Base-by-base conservation (phyloP, 2,329 filamentous ascomycete genomes). In the Penicillium sp. region DNA sequence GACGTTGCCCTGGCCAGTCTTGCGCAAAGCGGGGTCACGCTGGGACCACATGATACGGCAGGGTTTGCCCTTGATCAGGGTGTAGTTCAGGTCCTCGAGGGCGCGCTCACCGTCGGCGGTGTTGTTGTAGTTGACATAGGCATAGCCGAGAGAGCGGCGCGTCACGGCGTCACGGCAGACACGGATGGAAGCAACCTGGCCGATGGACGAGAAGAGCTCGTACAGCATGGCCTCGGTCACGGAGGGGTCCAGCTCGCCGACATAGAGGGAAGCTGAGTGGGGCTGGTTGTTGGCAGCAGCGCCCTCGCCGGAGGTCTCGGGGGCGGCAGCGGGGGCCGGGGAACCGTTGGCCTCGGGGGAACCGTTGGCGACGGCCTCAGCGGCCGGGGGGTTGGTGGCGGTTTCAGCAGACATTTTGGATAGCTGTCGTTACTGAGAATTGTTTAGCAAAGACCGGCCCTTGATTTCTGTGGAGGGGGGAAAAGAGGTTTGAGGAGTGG, bases 1-100 rank as follows among this genome's bases (percentile, higher is more conserved):
- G 68, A 99, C 92, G 73, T 99, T 99, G 75, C 94, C 94, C 79
- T 96, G 91, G 63, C 94, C 94, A 65, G 91, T 99, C 87, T 99
- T 99, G 81, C 94, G 94, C 68, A 99, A 87, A 74, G 92, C 92
- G 63, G 94, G 94, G 77, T 99, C 94, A 76, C 94, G 94, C 84
- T 99, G 94, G 62, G 94, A 99, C 94, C 94, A 99, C 94, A 99
- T 99, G 80, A 99, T 99, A 71, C 94, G 92, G 88, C 94, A 99
- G 55, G 94, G 92, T 72, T 89, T 91, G 68, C 92, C 92, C 85
- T 97, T 97, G 82, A 99, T 97, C 68, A 96, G 81, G 60, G 94
- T 99, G 83, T 99, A 99, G 86, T 99, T 99, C 67, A 99, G 85
- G 79, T 99, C 94, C 80, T 99, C 94, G 56, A 99, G 87, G 68